Evolutionary conservation across 352 stramenopile species (phyloP), one percentile per base, ranked within the genome.

Genomic region (Phytophthora colocasiae): DNA sequence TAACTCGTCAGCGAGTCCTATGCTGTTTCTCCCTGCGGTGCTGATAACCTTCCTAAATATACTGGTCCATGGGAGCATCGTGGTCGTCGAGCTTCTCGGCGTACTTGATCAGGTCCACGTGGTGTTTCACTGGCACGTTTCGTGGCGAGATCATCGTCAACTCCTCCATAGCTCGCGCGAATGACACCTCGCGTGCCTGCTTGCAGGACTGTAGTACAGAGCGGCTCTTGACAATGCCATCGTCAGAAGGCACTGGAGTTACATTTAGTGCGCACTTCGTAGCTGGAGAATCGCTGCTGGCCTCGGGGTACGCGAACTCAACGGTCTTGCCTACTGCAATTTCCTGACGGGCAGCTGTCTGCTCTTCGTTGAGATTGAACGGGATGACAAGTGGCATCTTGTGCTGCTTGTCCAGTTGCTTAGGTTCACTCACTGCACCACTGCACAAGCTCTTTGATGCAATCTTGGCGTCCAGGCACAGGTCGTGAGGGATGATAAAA

Each of bases 81-180:
- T 85, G 66, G 66, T 92, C 77, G 56, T 93, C 85, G 7, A 94
- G 79, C 58, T 91, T 77, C 63, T 90, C 86, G 19, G 86, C 86
- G 63, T 92, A 92, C 81, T 94, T 90, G 78, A 94, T 94, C 45
- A 94, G 59, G 59, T 94, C 86, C 38, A 94, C 73, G 63, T 83
- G 81, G 59, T 90, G 81, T 70, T 89, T 88, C 64, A 94, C 81
- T 29, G 86, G 86, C 55, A 88, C 72, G 69, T 92, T 80, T 57
- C 86, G 83, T 34, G 84, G 86, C 52, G 86, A 92, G 44, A 94
- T 87, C 71, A 84, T 89, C 69, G 75, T 92, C 51, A 94, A 66
- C 24, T 83, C 79, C 38, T 82, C 82, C 86, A 94, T 94, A 4
- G 86, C 86, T 51, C 75, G 71, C 5, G 86, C 86, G 52, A 94